Evolutionary conservation across 108 stramenopile genomes (phyloP).

Genomic region (Nannochloropsis gaditana): DNA sequence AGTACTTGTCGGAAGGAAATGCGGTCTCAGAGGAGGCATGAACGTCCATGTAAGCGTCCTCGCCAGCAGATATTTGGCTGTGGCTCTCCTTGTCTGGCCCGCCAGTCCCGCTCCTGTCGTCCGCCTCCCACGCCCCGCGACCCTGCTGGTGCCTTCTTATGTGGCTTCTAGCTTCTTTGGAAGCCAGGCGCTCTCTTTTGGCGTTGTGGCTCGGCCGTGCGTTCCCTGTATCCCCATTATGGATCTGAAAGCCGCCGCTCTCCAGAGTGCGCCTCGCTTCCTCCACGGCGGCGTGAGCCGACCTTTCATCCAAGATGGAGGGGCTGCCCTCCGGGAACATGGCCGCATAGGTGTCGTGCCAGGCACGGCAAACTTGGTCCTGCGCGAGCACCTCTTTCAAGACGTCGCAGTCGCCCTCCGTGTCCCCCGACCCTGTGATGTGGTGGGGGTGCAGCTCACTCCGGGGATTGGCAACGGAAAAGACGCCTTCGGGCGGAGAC

Average conservation of each 20-base stretch:
- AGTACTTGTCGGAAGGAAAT: not conserved
- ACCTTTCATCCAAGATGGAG: not conserved
- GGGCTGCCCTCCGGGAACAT: not conserved
- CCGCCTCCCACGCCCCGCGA: not conserved
- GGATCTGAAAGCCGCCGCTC: not conserved
- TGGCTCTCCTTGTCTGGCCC: not conserved
- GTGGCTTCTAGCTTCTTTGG: not conserved
- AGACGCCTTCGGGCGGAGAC: slow-evolving; percentile 4
- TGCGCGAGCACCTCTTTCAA: not conserved
- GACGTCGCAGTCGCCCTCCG: not conserved
- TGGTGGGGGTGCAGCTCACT: not conserved
- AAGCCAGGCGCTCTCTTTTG: not conserved
- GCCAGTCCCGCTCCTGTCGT: not conserved
- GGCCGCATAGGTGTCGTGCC: not conserved
- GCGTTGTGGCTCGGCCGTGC: not conserved
- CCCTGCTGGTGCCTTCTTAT: not conserved
- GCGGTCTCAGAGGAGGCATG: not conserved
- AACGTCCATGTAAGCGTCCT: not conserved
- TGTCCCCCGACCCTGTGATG: not conserved
- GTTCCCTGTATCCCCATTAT: not conserved
- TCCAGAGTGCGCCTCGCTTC: not conserved
- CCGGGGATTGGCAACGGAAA: not conserved
- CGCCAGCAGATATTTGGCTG: not conserved
- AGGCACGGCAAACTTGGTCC: not conserved
- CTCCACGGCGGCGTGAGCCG: not conserved